Evolutionary conservation across 768 basidiomycete species (phyloP).

Genomic region (Hericium rajendrae): DNA sequence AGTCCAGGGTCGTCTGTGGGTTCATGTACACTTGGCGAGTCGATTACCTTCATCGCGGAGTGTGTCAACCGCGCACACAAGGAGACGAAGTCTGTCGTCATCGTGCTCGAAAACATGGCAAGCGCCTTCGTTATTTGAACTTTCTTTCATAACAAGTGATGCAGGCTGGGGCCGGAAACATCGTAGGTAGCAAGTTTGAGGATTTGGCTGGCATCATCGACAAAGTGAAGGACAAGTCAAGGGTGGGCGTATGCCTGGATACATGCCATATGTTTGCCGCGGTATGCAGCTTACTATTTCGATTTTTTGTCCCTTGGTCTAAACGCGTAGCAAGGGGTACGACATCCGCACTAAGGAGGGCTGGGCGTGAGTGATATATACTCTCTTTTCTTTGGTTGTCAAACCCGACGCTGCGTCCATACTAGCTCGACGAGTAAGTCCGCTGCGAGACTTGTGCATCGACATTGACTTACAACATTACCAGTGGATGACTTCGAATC

Average conservation of each 20-base stretch:
- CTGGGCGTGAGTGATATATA: constrained; percentile 30
- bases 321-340: constrained; percentile 46
- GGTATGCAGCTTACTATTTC: constrained; percentile 26
- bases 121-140: background rate
- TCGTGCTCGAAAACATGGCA: constrained; percentile 82
- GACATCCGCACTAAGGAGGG: constrained; percentile 66
- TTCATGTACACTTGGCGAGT: constrained; percentile 46
- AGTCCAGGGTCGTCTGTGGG: constrained; percentile 85
- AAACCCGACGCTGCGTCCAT: too few relatives aligned
- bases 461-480: too few relatives aligned
- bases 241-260: constrained; percentile 80
- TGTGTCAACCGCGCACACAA: constrained; percentile 68
- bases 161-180: constrained; percentile 72
- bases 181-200: constrained; percentile 62
- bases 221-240: constrained; percentile 57
- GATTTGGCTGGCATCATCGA: constrained; percentile 63
- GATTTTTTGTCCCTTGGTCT: too few relatives aligned
- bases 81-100: constrained; percentile 45
- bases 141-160: background rate
- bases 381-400: background rate
- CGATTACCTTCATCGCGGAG: constrained; percentile 55
- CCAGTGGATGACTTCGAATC: constrained; percentile 56
- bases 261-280: constrained; percentile 82
- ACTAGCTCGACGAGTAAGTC: background rate
- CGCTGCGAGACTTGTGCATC: too few relatives aligned